These are phyloP conservation scores for Solanum clarkiae DNA, from an alignment of 257 asterid species.

Conservation along the genomic window DNA sequence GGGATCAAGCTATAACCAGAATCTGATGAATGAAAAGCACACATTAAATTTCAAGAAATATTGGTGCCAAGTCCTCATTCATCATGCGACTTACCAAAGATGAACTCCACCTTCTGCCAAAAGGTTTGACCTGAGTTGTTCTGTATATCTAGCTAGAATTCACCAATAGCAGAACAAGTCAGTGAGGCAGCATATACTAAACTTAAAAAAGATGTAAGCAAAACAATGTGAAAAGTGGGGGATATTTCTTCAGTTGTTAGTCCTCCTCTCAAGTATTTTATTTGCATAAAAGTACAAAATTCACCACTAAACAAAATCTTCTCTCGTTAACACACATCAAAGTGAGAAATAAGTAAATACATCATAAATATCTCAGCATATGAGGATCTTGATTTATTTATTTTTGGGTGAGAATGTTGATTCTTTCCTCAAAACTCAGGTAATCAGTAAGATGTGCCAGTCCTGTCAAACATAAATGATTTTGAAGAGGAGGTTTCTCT, in stretches of 20 bases:
- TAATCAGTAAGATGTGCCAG: neutral
- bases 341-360: neutral
- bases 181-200: neutral
- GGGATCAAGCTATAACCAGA: neutral
- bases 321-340: neutral
- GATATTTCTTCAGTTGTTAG: neutral
- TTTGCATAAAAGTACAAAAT: neutral
- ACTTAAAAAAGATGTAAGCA: neutral
- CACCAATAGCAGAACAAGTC: slow-evolving; percentile 7
- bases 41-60: neutral
- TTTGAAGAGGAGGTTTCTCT: neutral
- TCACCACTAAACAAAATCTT: neutral
- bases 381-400: neutral
- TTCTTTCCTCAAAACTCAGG: neutral
- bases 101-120: slow-evolving; percentile 84
- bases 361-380: neutral
- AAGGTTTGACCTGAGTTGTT: slow-evolving; percentile 61
- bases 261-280: neutral
- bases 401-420: neutral
- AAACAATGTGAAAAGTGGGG: neutral
- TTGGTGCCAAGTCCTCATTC: neutral
- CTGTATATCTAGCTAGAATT: slow-evolving; percentile 81
- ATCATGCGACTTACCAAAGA: slow-evolving; percentile 51
- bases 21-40: neutral
- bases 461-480: neutral